A percentile compares a stretch with the other conserved stretches of the same genome.
Conservation (phyloP, 352 stramenopile genomes). For the Globisporangium spiculum region DNA sequence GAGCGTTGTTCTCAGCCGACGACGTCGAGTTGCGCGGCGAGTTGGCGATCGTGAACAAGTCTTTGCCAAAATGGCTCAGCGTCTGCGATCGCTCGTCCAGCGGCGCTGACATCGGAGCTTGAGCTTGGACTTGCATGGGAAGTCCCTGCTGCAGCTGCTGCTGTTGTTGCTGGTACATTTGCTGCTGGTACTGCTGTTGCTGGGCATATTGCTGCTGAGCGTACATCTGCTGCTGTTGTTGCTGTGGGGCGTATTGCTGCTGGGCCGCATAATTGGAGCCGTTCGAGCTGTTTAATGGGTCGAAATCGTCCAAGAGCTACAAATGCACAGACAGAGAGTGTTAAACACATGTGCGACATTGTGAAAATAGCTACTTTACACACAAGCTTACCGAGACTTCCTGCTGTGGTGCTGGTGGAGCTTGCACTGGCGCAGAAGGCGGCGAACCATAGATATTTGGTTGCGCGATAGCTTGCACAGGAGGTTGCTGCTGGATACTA, state of each 20-base stretch:
- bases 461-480: conserved; percentile 8
- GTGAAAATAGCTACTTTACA: neutral
- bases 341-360: neutral
- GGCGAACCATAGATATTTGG: conserved; percentile 28
- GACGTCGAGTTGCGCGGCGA: conserved; percentile 50
- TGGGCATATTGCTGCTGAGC: conserved; percentile 28
- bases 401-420: conserved; percentile 21
- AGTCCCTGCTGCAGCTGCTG: conserved; percentile 8
- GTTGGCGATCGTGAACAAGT: conserved; percentile 84
- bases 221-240: conserved; percentile 22
- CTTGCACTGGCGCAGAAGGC: conserved; percentile 21
- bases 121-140: neutral
- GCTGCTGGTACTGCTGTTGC: conserved; percentile 22
- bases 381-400: conserved; percentile 55
- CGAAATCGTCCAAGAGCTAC: conserved; percentile 53
- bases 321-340: neutral
- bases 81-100: conserved; percentile 63
- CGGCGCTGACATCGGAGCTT: conserved; percentile 11
- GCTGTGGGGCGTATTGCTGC: conserved; percentile 17
- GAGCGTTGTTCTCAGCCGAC: neutral
- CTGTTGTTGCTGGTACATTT: conserved; percentile 14
- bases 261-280: conserved; percentile 19
- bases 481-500: conserved; percentile 33
- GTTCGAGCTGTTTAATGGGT: conserved; percentile 34
- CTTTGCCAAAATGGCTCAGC: conserved; percentile 80